Base-by-base conservation (phyloP, 108 stramenopile species). In the Cylindrotheca fusiformis region DNA sequence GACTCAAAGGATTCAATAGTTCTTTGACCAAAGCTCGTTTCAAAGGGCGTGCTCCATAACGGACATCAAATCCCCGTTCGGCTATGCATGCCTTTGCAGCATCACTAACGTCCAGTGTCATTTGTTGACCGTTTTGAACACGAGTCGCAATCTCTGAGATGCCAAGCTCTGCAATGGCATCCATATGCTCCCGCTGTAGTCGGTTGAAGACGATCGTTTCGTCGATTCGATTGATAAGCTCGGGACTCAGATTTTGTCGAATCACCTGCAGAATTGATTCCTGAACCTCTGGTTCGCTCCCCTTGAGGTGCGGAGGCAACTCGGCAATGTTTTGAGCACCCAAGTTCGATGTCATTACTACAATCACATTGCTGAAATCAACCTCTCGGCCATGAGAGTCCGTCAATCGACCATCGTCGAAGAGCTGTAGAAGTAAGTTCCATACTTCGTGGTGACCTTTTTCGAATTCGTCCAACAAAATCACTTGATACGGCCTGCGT, bases 11-110 rank as follows among this genome's bases (percentile, higher is more conserved):
- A 49, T 90, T 96, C 58, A 96, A 88, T 52, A 97, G 68, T 74
- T 92, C 91, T 20, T 84, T 80, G 25, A 84, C 87, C 71, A 97
- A 76, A 5, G 87, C 79, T 26, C 97, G 77, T 61, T 95, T 96
- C 57, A 98, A 55, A 2, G 97, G 97, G 22, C 97, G 68, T n/a
- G 97, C 97, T 22, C 97, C 97, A 66, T 93, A 98, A 10, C 83
- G 79, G 28, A 94, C 72, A 66, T 98, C 97, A 62, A 78, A 95
- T 14, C 97, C 92, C 24, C 70, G 76, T 52, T 87, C 82, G 12
- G 84, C 76, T 23, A 93, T 48, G 45, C 71, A 79, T 25, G 75
- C 78, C 41, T 80, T 60, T 2, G 87, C 86, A 0, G 58, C 53
- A 41, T 68, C 58, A 45, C 80, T 86, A 17, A 83, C 66, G 66